phyloP scores from a whole-genome alignment of 2,329 filamentous ascomycete species.

The Elsinoe batatas region DNA sequence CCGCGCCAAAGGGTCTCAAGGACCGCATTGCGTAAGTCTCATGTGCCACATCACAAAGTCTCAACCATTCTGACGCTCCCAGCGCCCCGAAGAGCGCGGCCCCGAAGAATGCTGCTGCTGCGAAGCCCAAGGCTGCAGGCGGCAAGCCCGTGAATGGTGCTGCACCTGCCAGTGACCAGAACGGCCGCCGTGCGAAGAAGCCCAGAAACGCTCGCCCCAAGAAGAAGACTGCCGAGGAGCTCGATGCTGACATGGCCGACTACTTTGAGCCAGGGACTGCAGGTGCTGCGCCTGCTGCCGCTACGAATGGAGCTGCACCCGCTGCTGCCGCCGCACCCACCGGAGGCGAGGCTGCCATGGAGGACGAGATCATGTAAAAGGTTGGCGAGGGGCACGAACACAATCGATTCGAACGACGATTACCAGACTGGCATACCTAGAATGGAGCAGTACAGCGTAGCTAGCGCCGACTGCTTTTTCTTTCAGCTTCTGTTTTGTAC shows the following conservation, averaged over 20 bases:
- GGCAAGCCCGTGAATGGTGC: conserved; percentile 32
- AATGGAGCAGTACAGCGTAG: not conserved
- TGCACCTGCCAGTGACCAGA: conserved; percentile 39
- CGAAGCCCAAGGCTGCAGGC: conserved; percentile 69
- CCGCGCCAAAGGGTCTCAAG: conserved; percentile 62
- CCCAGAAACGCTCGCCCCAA: conserved; percentile 56
- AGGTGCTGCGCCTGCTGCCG: conserved; percentile 34
- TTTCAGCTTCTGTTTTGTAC: conserved; percentile 8
- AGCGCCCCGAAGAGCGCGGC: conserved; percentile 19
- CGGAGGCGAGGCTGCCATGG: conserved; percentile 44
- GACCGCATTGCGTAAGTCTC: conserved; percentile 68
- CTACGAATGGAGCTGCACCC: conserved; percentile 37
- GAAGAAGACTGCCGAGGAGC: conserved; percentile 84
- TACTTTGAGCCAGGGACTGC: conserved; percentile 58
- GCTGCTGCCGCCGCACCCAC: conserved; percentile 37
- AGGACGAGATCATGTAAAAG: conserved; percentile 45
- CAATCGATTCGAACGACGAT: not conserved
- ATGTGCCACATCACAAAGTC: not conserved
- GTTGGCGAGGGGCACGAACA: no score
- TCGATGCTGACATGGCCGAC: conserved; percentile 95
- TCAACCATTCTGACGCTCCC: not conserved
- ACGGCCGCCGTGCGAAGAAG: conserved; percentile 45
- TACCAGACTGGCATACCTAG: not conserved
- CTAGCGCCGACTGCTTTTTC: not conserved
- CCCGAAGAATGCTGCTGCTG: conserved; percentile 48